Base-by-base conservation (phyloP, 2,329 filamentous ascomycete genomes). In the Ceratocystis albifundus region DNA sequence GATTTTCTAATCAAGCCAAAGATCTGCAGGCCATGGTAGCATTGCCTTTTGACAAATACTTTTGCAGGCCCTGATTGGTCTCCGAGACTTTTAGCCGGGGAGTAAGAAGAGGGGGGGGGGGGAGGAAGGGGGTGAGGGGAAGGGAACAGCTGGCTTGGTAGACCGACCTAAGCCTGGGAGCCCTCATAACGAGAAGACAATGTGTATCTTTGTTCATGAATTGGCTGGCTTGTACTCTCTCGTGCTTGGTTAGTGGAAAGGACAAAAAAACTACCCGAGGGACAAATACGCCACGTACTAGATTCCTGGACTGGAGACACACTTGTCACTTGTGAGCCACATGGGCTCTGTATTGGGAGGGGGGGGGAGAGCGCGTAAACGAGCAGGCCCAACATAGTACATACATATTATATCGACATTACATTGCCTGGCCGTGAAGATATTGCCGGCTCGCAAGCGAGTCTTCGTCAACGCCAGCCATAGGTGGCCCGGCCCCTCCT, bases 11-110 rank as follows among this genome's bases (percentile, higher is more conserved):
- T 8, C 25, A 25, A 25, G 36, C 36, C 50, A 25, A 15, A 12
- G 50, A 55, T 55, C 50, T 25, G 50, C 50, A 28, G 50, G 8
- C 50, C 50, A 55, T 55, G 50, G 50, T 55, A 28, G 50, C 25
- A 55, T 55, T 55, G 50, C 20, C 50, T 28, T 30, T 32, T 62
- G 61, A 62, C 61, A 62, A 62, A 62, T 62, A 45, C 36, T 62
- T 46, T 62, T 62, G 8, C 61, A 62, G 61, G 61, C 36, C 36
- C n/a, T 62, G 61, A 62, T 62, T 62, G 61, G 61, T 25, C 20
- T 25, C 17, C 8, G 45, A 20, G 45, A n/a, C 2, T 6, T 48
- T 48, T 6, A 20, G 45, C 20, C 17, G 45, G 45, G 45, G 45
- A 20, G 45, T 48, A 20, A 20, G 45, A 20, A 20, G 45, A 20